phyloP scores from a whole-genome alignment of 208 protist genomes.

The Trypanosoma caninum region DNA sequence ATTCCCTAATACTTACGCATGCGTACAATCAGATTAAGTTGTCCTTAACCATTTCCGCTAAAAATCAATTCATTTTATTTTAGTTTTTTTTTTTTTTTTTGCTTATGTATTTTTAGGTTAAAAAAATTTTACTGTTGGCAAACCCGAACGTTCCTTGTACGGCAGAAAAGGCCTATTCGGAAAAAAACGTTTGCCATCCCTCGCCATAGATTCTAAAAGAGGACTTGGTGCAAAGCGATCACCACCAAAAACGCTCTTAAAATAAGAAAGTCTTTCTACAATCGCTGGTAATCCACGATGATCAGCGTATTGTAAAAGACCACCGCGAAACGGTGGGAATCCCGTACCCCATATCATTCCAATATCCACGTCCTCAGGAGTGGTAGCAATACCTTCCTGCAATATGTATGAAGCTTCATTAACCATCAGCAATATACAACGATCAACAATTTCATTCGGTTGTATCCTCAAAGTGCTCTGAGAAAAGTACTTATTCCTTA shows the following conservation, averaged over 20 bases:
- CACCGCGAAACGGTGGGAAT: conserved; percentile 83
- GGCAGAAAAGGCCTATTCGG: conserved; percentile 70
- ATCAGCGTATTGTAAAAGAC: conserved; percentile 76
- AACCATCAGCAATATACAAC: conserved; percentile 82
- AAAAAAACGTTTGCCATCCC: conserved; percentile 63
- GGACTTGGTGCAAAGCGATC: conserved; percentile 58
- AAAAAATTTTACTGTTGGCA: conserved; percentile 45
- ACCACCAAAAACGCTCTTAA: conserved; percentile 41
- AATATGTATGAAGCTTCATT: conserved; percentile 81
- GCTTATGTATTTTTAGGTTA: too few species aligned
- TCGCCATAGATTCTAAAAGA: conserved; percentile 61
- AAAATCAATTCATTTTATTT: too few species aligned
- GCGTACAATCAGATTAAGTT: too few species aligned
- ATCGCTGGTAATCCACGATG: conserved; percentile 51
- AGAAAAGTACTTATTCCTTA: conserved; percentile 35
- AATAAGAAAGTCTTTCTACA: conserved; percentile 45
- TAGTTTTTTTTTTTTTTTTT: conserved; percentile 2
- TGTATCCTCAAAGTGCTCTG: conserved; percentile 25
- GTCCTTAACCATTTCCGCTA: too few species aligned
- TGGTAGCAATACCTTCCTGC: conserved; percentile 54
- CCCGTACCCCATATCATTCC: conserved; percentile 87
- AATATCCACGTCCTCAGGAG: conserved; percentile 77
- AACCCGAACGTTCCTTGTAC: conserved; percentile 67
- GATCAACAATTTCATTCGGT: conserved; percentile 69
- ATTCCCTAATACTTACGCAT: too few species aligned